Conservation (phyloP, 768 basidiomycete genomes). For the Dentipellis sp. region DNA sequence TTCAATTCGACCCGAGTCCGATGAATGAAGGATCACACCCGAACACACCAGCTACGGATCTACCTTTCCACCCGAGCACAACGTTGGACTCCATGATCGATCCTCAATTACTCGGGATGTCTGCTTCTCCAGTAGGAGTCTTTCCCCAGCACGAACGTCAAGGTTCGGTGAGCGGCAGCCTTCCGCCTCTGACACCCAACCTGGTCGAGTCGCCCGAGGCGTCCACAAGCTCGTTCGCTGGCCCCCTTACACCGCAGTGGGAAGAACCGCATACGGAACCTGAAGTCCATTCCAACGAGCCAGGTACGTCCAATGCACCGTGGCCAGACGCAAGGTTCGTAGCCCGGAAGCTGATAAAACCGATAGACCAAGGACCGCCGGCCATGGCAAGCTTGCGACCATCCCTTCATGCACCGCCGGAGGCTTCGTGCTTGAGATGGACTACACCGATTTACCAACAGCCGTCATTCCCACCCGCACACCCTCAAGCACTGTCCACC, state of each 20-base stretch:
- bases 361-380: slow-evolving; percentile 13
- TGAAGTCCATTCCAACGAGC: slow-evolving; percentile 19
- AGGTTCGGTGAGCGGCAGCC: slow-evolving; percentile 12
- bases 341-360: slow-evolving; percentile 2
- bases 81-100: slow-evolving; percentile 13
- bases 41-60: not conserved
- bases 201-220: slow-evolving; percentile 13
- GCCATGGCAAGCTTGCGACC: not conserved
- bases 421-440: not conserved
- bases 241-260: slow-evolving; percentile 22
- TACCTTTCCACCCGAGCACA: not conserved
- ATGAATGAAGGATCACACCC: not conserved
- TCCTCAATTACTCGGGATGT: slow-evolving; percentile 11
- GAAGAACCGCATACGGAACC: slow-evolving; percentile 27
- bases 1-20: not conserved
- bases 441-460: not conserved
- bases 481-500: not conserved
- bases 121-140: not conserved
- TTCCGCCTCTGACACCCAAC: slow-evolving; percentile 2
- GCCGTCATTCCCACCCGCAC: not conserved
- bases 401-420: not conserved
- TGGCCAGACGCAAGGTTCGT: slow-evolving; percentile 5
- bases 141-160: slow-evolving; percentile 1
- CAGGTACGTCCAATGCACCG: slow-evolving; percentile 9
- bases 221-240: slow-evolving; percentile 15